Evolutionary conservation across 2,329 filamentous ascomycete species (phyloP), one percentile per base, ranked within the genome.

Genomic region (Aureobasidium sp.): DNA sequence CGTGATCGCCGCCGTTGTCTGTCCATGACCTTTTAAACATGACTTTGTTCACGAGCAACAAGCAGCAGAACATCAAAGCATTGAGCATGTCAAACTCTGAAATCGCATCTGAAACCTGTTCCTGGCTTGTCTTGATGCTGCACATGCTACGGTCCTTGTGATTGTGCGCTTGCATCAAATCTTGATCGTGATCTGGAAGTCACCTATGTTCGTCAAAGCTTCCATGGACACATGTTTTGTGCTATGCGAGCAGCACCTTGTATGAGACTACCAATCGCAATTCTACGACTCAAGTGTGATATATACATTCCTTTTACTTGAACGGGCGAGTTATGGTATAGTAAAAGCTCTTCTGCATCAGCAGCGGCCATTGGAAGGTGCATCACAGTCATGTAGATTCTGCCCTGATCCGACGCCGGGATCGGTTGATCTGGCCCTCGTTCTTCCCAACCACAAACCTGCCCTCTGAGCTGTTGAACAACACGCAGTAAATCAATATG

Each of bases 401-500:
- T 43, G 55, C 43, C 41, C 32, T 59, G 55, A 48, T 34, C 48
- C 44, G 20, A 48, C 55, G 55, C 55, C 55, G 37, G 43, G 29
- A 47, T 48, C 55, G 53, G 57, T 60, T 60, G 57, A 51, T 60
- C 29, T 37, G 3, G 13, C 34, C 6, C 12, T 37, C 13, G 26
- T 24, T 50, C 41, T 50, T 51, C 46, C 12, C 57, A 60, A 60
- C 57, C 57, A 43, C 3, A 27, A 37, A 29, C 43, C 36, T 29
- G 20, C 43, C 27, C 48, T 43, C 41, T 60, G 26, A 47, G 46
- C 32, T 46, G 10, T 46, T 39, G 27, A 36, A 36, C 57, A 50
- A 27, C 46, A 10, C 20, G 24, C 32, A 41, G 37, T 46, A 3
- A 51, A 34, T 24, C 44, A 70, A 76, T 34, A 67, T 66, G 64